phyloP scores from a whole-genome alignment of 148 eudicot species.

The Polygonum maritimum region DNA sequence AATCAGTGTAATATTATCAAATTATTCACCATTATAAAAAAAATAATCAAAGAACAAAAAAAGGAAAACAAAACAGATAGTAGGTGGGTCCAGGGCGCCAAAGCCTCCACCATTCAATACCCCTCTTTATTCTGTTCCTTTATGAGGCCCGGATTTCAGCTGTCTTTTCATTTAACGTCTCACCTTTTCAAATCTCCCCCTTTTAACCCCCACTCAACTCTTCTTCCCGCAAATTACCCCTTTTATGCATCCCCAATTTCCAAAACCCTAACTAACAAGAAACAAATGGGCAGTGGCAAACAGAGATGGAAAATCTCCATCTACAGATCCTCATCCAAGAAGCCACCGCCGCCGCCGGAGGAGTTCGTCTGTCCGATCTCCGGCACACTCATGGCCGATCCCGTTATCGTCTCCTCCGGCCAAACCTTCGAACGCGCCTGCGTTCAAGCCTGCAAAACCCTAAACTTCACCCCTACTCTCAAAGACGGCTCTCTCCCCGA shows the following conservation, averaged over 20 bases:
- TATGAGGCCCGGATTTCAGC: not conserved
- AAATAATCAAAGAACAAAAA: not conserved
- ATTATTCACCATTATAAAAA: not conserved
- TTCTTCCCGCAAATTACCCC: not conserved
- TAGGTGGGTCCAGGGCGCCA: not conserved
- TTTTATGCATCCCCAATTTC: not conserved
- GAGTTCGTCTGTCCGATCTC: constrained; percentile 76
- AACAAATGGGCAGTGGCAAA: constrained; percentile 40
- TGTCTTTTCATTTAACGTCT: not conserved
- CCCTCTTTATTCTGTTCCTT: not conserved
- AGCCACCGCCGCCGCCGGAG: constrained; percentile 16
- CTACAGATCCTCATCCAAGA: constrained; percentile 28
- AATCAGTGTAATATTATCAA: too few species aligned
- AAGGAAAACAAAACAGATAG: not conserved
- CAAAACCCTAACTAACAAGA: not conserved
- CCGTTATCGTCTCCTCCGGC: constrained; percentile 75
- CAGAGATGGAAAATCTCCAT: constrained; percentile 57
- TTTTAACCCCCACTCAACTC: not conserved
- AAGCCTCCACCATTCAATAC: not conserved
- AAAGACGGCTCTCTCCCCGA: constrained; percentile 46
- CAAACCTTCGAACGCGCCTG: constrained; percentile 79
- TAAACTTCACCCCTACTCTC: constrained; percentile 35
- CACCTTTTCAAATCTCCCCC: not conserved
- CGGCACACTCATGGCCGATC: constrained; percentile 66
- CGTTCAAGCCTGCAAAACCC: constrained; percentile 43